Evolutionary conservation across 192 early-diverging fungal genomes (phyloP).

Genomic region (Linnemannia schmuckeri): DNA sequence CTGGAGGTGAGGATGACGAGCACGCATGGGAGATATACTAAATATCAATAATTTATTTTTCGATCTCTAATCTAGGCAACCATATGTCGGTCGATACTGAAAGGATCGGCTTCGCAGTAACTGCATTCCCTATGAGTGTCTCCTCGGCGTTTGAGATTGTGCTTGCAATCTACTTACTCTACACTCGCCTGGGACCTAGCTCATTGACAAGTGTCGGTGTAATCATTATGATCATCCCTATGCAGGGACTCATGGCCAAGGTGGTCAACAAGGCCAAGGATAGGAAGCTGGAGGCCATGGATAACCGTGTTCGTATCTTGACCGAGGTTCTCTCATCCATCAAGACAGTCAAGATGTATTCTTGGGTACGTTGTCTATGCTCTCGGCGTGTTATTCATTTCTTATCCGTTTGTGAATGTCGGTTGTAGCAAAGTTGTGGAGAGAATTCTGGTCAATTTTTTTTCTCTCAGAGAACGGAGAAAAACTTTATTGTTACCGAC

Average conservation of each 20-base stretch:
- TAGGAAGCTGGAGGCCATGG: constrained; percentile 33
- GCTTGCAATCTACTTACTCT: constrained; percentile 10
- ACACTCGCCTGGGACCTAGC: constrained; percentile 3
- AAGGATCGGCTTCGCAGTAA: not conserved
- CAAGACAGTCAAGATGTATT: constrained; percentile 52
- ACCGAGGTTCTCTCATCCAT: constrained; percentile 44
- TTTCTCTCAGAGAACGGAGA: not conserved
- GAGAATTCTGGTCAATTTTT: not conserved
- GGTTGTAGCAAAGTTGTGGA: not conserved
- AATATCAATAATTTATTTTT: not conserved
- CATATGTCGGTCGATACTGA: constrained; percentile 49
- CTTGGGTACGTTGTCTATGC: constrained; percentile 15
- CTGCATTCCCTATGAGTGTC: not conserved
- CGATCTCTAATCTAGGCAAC: not conserved
- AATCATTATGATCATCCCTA: constrained; percentile 12
- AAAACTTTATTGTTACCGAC: not conserved
- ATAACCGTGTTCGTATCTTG: constrained; percentile 29
- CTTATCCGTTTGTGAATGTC: not conserved
- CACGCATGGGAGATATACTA: not conserved
- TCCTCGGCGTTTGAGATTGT: constrained; percentile 8
- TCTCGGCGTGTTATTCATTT: no score
- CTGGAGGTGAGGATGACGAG: no score
- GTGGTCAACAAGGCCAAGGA: constrained; percentile 14
- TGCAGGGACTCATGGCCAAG: constrained; percentile 9
- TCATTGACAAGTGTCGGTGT: constrained; percentile 22